Evolutionary conservation across 768 basidiomycete genomes (phyloP), one percentile per base, ranked within the genome.

Genomic region (Suillus spraguei): DNA sequence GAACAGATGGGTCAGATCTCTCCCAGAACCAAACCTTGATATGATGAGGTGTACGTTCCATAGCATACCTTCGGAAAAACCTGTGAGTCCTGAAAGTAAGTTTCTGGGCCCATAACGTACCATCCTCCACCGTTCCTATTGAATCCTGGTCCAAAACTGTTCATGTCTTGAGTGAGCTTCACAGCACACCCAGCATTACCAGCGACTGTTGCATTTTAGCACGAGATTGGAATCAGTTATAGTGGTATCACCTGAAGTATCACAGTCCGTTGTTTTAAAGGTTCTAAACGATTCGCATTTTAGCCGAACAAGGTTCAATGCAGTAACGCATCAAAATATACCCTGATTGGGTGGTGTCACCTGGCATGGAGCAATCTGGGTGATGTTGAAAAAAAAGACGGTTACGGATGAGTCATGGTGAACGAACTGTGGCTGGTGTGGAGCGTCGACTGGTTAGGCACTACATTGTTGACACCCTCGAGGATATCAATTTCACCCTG

Each of bases 21-120:
- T 77, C 67, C 81, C 82, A 84, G 68, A 80, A 83, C 71, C 78
- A 84, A 17, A 82, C 66, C 54, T 77, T 78, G 54, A 83, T 77
- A 42, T 73, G 69, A 39, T 39, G 58, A 32, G 14, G 39, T 20
- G 76, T 74, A n/a, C 78, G 76, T 59, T 80, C 75, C 35, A 79
- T 46, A n/a, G 78, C 83, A 67, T 80, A 84, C 78, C 78, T 81
- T 20, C 20, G 36, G 36, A 17, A 28, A 24, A 20, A n/a, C 13
- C 11, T 36, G 56, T 72, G 41, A 64, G 49, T 17, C 20, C n/a
- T n/a, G n/a, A n/a, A n/a, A n/a, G n/a, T n/a, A n/a, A n/a, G n/a
- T n/a, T n/a, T n/a, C n/a, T n/a, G n/a, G n/a, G n/a, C n/a, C n/a
- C n/a, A n/a, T n/a, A n/a, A n/a, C n/a, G n/a, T n/a, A n/a, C n/a